Conservation (phyloP, 805 yeast genomes). For the Candida oleophila region DNA sequence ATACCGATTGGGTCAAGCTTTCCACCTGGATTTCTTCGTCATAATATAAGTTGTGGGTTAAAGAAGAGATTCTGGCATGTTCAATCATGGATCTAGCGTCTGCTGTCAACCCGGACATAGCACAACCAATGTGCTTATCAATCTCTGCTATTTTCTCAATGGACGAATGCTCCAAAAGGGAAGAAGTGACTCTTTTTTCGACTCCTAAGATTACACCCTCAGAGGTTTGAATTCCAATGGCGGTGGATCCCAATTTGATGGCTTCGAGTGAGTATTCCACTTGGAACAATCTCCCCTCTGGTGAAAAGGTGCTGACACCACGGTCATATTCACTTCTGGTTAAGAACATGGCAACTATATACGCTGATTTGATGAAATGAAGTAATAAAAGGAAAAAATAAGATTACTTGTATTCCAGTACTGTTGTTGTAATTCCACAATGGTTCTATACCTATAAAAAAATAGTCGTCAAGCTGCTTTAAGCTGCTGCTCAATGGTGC, state of each 20-base stretch:
- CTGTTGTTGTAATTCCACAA: too few species aligned
- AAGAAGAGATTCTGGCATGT: slow-evolving; percentile 89
- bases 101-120: slow-evolving; percentile 98
- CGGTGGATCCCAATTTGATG: slow-evolving; percentile 94
- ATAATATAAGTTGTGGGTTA: slow-evolving; percentile 85
- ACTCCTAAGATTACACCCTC: slow-evolving; percentile 97
- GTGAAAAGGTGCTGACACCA: slow-evolving; percentile 97
- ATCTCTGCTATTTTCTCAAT: slow-evolving; percentile 96
- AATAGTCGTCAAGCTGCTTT: neutral
- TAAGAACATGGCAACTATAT: slow-evolving; percentile 66
- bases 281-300: slow-evolving; percentile 97
- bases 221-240: slow-evolving; percentile 92
- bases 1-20: slow-evolving; percentile 91
- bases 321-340: slow-evolving; percentile 99
- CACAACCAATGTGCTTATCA: slow-evolving; percentile 93
- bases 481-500: too few species aligned
- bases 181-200: slow-evolving; percentile 93
- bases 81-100: slow-evolving; percentile 99
- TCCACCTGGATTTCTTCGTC: slow-evolving; percentile 93
- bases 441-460: neutral
- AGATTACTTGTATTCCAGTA: too few species aligned
- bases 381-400: too few species aligned
- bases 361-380: neutral
- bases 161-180: slow-evolving; percentile 85
- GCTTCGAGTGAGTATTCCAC: slow-evolving; percentile 98